Evolutionary conservation across 1,139 yeast species (phyloP).

Genomic region (Debaryomyces udenii): DNA sequence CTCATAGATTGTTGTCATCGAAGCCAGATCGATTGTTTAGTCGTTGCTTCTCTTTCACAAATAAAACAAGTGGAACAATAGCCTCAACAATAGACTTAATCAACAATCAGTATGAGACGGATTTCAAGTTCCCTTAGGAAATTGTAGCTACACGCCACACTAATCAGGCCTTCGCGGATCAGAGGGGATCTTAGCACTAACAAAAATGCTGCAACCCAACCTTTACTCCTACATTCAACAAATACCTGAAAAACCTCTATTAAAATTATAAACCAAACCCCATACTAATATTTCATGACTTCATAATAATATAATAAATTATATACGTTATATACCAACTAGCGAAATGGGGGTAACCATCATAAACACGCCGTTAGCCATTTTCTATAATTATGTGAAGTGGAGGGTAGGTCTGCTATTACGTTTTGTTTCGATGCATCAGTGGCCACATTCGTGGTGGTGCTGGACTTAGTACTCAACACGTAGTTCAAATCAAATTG

Average conservation of each 20-base stretch:
- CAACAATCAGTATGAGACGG: no score
- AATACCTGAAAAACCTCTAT: not conserved
- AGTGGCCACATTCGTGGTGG: slow-evolving; percentile 15
- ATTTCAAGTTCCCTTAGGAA: no score
- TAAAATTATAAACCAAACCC: not conserved
- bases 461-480: slow-evolving; percentile 26
- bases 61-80: no score
- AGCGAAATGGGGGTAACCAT: slow-evolving; percentile 3
- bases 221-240: no score
- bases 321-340: not conserved
- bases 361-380: slow-evolving; percentile 43
- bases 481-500: slow-evolving; percentile 39
- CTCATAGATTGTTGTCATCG: no score
- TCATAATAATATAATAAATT: slow-evolving; percentile 5
- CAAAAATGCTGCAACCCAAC: no score
- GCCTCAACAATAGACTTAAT: no score
- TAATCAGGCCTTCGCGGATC: no score
- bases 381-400: slow-evolving; percentile 47
- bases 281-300: slow-evolving; percentile 5
- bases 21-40: no score
- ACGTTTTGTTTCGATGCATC: slow-evolving; percentile 10
- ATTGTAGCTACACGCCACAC: no score
- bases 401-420: slow-evolving; percentile 28
- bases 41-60: no score
- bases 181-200: no score